Evolutionary conservation across 345 rosid species (phyloP), one percentile per base, ranked within the genome.

Genomic region (Linum lewisii): DNA sequence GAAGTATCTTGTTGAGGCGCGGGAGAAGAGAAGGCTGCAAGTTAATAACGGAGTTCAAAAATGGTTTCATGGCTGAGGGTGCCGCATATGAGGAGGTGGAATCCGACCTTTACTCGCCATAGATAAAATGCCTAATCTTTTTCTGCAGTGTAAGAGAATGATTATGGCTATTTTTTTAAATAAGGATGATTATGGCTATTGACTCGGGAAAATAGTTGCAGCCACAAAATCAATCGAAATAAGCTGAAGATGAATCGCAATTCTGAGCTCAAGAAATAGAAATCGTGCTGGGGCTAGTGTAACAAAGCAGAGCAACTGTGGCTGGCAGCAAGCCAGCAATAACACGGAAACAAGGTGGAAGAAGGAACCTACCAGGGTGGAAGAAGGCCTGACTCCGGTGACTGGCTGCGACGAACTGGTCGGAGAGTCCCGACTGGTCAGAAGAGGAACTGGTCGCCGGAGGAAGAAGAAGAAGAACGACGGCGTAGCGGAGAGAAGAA

Each of bases 21-120:
- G 49, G 65, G 24, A 24, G 58, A 44, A 54, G 73, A 42, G 76
- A 71, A 59, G 57, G 70, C 8, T 68, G 63, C n/a, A 80, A 64
- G 19, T 65, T 80, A 64, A 63, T 66, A 20, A 75, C 51, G 25
- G 72, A 53, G 59, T 64, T 78, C 62, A 69, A 62, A 50, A 61
- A 49, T 9, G 71, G 45, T n/a, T n/a, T n/a, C n/a, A n/a, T 23
- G 87, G 89, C 60, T 53, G 76, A 34, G 94, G 84, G 36, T 79
- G 87, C 65, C 87, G 81, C 61, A 78, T 58, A 75, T 85, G 85
- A 73, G 81, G 74, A 61, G 89, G 97, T 13, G 81, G 95, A 15
- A 82, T 64, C 67, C 90, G 86, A 69, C 90, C 84, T 75, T 87
- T 82, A 73, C 97, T 87, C 71, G 77, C 95, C 99, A 93, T 87